Conservation (phyloP, 768 basidiomycete genomes). For the Tylopilus rubrobrunneus region DNA sequence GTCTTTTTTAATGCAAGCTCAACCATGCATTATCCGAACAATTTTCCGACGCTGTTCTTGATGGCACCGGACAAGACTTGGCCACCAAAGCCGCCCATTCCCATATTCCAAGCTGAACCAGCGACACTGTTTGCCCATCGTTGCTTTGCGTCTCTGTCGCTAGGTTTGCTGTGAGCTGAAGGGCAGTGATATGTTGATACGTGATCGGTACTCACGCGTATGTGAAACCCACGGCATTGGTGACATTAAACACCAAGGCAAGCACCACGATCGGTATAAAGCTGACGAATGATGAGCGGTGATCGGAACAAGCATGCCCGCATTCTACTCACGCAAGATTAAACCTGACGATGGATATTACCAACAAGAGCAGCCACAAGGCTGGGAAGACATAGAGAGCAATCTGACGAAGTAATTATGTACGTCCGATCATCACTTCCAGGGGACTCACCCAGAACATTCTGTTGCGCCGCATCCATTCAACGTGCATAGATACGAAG, state of each 20-base stretch:
- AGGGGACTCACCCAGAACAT: slow-evolving; percentile 81
- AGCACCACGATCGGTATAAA: slow-evolving; percentile 94
- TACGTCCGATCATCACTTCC: slow-evolving; percentile 10
- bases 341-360: slow-evolving; percentile 87
- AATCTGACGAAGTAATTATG: slow-evolving; percentile 44
- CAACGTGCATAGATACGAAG: slow-evolving; percentile 1
- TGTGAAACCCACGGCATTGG: slow-evolving; percentile 95
- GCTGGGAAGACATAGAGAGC: slow-evolving; percentile 88
- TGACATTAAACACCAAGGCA: slow-evolving; percentile 93
- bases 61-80: slow-evolving; percentile 80
- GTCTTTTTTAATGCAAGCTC: slow-evolving; percentile 5
- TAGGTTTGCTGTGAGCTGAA: slow-evolving; percentile 27
- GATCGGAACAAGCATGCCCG: slow-evolving; percentile 3
- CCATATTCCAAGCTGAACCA: slow-evolving; percentile 66
- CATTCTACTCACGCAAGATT: slow-evolving; percentile 66
- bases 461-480: slow-evolving; percentile 37
- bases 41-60: slow-evolving; percentile 72
- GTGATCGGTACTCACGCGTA: slow-evolving; percentile 63
- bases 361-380: slow-evolving; percentile 81
- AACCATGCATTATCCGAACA: slow-evolving; percentile 50
- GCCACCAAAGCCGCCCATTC: slow-evolving; percentile 79
- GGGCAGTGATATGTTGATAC: not conserved
- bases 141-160: slow-evolving; percentile 90
- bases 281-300: slow-evolving; percentile 37
- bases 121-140: slow-evolving; percentile 80